Evolutionary conservation across 352 stramenopile genomes (phyloP), one percentile per base, ranked within the genome.

Genomic region (Thalassiosira exigua): DNA sequence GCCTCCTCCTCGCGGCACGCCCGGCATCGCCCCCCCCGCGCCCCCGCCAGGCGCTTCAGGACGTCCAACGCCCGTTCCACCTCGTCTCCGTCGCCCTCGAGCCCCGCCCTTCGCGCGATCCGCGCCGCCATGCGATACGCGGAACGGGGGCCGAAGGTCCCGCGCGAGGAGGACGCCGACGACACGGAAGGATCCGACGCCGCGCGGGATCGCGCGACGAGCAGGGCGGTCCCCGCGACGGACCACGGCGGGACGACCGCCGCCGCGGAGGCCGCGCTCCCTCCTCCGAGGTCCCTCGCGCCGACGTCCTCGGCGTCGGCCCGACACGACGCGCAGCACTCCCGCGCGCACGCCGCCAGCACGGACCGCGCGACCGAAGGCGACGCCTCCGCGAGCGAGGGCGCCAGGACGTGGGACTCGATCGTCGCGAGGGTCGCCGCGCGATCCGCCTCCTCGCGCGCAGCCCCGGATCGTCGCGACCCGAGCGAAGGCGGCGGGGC

Each of bases 401-500:
- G 75, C 24, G 79, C 39, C 39, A 84, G 69, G 5, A 84, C 75
- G 65, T 84, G 75, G 41, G 62, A 60, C 57, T 84, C 75, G 19
- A 79, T 50, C 17, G 69, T 84, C 4, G 68, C 57, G 19, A 84
- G 50, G 27, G 61, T 75, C 39, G 75, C 44, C 33, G 53, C 51
- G 24, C 51, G 75, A 66, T 79, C 58, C 19, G 64, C 46, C 39
- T 19, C 41, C 19, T 44, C n/a, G 26, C 3, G n/a, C 17, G 66
- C 44, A 22, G 60, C 54, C 44, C 17, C 54, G 39, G 14, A 11
- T 66, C 67, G 22, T 17, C 52, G 12, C 21, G 36, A 42, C 27
- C 29, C 21, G 7, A 14, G 50, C 22, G 73, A 68, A 73, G 14
- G 19, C 14, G 53, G 50, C 42, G 60, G 12, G 32, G 5, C 50